Percentiles rank a stretch among this genome's conserved stretches.
These are phyloP conservation scores for Nicotiana tomentosiformis DNA, from an alignment of 257 asterid species.

Conservation along the genomic window DNA sequence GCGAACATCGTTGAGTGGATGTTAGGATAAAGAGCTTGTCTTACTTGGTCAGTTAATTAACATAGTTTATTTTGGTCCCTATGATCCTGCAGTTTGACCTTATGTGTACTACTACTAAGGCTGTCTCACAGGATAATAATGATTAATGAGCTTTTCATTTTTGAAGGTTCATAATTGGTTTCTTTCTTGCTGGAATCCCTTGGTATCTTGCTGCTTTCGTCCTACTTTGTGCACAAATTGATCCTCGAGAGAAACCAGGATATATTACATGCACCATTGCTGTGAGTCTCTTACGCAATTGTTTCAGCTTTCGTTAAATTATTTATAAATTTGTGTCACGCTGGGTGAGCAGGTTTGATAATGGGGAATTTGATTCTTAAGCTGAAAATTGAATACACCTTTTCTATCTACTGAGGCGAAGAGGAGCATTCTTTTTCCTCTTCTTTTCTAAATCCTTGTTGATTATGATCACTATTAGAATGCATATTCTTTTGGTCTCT, in stretches of 20 bases:
- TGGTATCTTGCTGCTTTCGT: slow-evolving; percentile 57
- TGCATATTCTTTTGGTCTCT: no score
- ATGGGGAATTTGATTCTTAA: no score
- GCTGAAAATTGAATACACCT: no score
- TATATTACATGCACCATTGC: slow-evolving; percentile 49
- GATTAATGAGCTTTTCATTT: neutral
- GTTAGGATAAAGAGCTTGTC: neutral
- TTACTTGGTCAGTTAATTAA: neutral
- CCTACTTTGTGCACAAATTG: slow-evolving; percentile 46
- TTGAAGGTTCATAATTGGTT: slow-evolving; percentile 64
- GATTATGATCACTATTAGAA: no score
- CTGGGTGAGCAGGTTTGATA: no score
- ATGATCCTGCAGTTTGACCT: neutral
- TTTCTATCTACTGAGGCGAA: no score
- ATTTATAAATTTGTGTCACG: no score
- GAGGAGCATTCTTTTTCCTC: no score
- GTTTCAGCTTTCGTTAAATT: neutral
- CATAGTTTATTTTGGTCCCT: neutral
- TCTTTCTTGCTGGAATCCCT: slow-evolving; percentile 60
- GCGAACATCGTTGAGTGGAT: neutral
- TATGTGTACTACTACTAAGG: neutral
- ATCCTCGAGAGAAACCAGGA: slow-evolving; percentile 74
- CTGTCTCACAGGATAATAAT: neutral
- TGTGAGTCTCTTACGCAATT: slow-evolving; percentile 28
- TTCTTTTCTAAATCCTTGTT: no score